Conservation (phyloP, 2,329 filamentous ascomycete species). For the Arthrobotrys iridis region DNA sequence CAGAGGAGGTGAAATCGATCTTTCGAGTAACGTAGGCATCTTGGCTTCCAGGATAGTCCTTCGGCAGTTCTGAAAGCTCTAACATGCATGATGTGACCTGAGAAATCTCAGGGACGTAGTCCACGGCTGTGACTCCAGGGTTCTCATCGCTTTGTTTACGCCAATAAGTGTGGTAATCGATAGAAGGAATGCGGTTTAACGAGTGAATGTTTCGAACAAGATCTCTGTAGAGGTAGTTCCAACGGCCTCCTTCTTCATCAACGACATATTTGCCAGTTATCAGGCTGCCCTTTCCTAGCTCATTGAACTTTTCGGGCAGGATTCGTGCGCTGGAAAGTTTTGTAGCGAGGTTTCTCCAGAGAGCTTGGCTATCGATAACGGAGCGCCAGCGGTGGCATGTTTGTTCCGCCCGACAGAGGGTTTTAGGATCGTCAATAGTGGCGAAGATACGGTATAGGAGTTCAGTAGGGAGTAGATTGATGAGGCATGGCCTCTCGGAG, state of each 20-base stretch:
- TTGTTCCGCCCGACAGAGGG: conserved; percentile 45
- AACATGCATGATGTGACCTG: conserved; percentile 19
- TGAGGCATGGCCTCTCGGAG: neutral
- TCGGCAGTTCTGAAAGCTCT: conserved; percentile 29
- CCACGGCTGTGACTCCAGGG: neutral
- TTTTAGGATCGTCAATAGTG: conserved; percentile 30
- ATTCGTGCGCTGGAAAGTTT: conserved; percentile 35
- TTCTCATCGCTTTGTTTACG: neutral
- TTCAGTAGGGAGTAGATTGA: conserved; percentile 37
- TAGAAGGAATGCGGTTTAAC: conserved; percentile 25
- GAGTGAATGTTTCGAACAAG: conserved; percentile 41
- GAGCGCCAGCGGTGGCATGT: conserved; percentile 43
- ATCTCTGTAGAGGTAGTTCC: conserved; percentile 46
- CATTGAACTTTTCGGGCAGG: conserved; percentile 34
- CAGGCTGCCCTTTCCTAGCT: conserved; percentile 46
- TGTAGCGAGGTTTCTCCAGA: conserved; percentile 45
- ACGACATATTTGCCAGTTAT: conserved; percentile 32
- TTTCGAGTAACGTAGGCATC: conserved; percentile 28
- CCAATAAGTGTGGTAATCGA: neutral
- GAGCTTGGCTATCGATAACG: conserved; percentile 36
- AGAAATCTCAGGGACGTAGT: neutral
- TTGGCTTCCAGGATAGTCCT: neutral
- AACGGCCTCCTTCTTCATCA: conserved; percentile 9
- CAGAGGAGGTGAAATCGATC: conserved; percentile 39
- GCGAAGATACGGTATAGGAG: conserved; percentile 41